Evolutionary conservation across 1,284 basidiomycete genomes (phyloP), one percentile per base, ranked within the genome.

Genomic region (Boletus holoroseus): DNA sequence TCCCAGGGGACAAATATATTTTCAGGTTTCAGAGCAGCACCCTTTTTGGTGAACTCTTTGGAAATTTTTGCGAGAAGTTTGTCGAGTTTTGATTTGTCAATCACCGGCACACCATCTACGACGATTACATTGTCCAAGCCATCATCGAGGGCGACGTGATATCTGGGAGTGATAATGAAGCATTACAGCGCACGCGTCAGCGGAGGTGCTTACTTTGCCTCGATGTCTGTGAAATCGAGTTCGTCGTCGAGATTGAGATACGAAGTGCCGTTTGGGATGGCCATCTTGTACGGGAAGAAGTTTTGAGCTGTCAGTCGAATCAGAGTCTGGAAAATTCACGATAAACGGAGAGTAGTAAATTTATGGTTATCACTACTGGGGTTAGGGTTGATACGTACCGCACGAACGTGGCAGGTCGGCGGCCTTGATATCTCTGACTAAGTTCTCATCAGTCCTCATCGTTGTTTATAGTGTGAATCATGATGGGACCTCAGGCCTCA

Each of bases 141-240:
- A 59, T 91, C 87, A 62, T 88, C 88, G 62, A 79, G 83, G 55
- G 84, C 77, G 64, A 88, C 87, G 59, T 79, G 78, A 71, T 91
- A 92, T 75, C 90, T 94, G 62, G n/a, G 26, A 40, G 24, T 27
- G 34, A 40, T 55, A 55, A 49, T 62, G 47, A 56, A 49, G 8
- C 5, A 43, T 20, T 34, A 58, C 42, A 48, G 37, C 30, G 50
- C 27, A 26, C 16, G 39, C 22, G 24, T 24, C 20, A 16, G 46
- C 39, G 24, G 32, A 34, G 39, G 20, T 7, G 71, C 80, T 54
- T 58, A 95, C 91, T 91, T 91, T 72, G 80, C 81, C 68, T 98
- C 94, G 60, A 99, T 96, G 68, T 98, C 94, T 49, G 87, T 82
- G 69, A 88, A 98, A 69, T 98, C 91, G 59, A 96, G 91, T 51